These are phyloP conservation scores for Fusarium bactridioides DNA, from an alignment of 2,329 filamentous ascomycete species.

Conservation along the genomic window DNA sequence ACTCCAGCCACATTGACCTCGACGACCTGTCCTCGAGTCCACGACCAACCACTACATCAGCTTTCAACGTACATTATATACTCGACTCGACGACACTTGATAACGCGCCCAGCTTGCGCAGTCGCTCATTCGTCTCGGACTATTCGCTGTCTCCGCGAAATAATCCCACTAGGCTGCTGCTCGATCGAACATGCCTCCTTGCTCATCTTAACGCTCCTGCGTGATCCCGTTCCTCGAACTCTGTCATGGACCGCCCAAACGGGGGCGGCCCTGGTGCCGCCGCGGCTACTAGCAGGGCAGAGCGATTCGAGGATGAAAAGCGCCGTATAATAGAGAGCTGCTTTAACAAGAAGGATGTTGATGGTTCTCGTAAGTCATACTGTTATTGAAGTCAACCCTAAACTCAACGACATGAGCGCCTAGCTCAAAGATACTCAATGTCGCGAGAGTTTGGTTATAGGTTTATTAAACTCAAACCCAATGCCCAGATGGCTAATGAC, in stretches of 20 bases:
- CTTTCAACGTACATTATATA: background rate
- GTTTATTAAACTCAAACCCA: too few species aligned
- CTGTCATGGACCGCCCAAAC: slow-evolving; percentile 52
- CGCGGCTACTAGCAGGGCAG: slow-evolving; percentile 62
- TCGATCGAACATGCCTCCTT: slow-evolving; percentile 42
- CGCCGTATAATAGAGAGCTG: slow-evolving; percentile 92
- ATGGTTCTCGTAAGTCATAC: slow-evolving; percentile 77
- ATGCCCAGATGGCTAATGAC: slow-evolving; percentile 5
- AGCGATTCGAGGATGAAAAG: slow-evolving; percentile 97
- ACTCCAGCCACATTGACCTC: slow-evolving; percentile 38
- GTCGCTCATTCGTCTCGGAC: background rate
- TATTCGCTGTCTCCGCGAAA: background rate
- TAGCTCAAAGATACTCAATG: background rate
- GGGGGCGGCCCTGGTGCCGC: slow-evolving; percentile 47
- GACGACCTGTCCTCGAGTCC: slow-evolving; percentile 34
- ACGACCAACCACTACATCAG: slow-evolving; percentile 16
- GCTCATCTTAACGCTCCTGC: slow-evolving; percentile 37
- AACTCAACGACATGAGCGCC: background rate
- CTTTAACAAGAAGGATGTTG: slow-evolving; percentile 87
- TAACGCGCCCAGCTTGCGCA: slow-evolving; percentile 9
- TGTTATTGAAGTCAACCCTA: slow-evolving; percentile 18
- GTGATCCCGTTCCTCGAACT: slow-evolving; percentile 33
- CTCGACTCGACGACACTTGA: background rate
- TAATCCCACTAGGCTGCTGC: background rate
- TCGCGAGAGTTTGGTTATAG: background rate